These are phyloP conservation scores for Circinella minor DNA, from an alignment of 371 early-diverging fungal species.

Conservation along the genomic window DNA sequence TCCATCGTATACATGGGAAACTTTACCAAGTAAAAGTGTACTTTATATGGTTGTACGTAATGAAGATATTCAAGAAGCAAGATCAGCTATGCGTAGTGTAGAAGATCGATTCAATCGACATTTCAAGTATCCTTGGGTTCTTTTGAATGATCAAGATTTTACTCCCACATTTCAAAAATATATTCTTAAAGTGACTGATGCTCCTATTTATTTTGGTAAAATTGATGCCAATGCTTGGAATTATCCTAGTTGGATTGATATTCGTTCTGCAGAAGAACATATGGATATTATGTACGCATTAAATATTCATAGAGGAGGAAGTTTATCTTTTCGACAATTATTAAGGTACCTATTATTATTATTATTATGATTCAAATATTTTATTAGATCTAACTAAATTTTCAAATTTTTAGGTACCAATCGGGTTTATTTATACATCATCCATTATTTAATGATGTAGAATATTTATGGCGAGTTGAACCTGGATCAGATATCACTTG, in stretches of 20 bases:
- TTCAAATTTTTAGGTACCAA: slow-evolving; percentile 63
- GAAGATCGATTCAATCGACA: slow-evolving; percentile 54
- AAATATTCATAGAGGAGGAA: slow-evolving; percentile 22
- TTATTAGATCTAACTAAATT: neutral
- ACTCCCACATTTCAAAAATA: slow-evolving; percentile 39
- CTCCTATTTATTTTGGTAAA: slow-evolving; percentile 45
- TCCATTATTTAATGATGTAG: slow-evolving; percentile 72
- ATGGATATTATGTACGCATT: slow-evolving; percentile 20
- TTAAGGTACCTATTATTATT: slow-evolving; percentile 22
- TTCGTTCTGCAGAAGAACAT: slow-evolving; percentile 30
- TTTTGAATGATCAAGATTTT: slow-evolving; percentile 46
- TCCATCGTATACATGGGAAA: slow-evolving; percentile 24
- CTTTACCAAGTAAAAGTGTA: slow-evolving; percentile 29
- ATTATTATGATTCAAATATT: neutral
- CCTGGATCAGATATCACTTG: slow-evolving; percentile 88
- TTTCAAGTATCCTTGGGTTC: slow-evolving; percentile 54
- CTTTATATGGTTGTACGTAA: slow-evolving; percentile 43
- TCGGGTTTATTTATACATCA: slow-evolving; percentile 89
- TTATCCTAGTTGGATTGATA: slow-evolving; percentile 56
- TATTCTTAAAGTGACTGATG: slow-evolving; percentile 30
- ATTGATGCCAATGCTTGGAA: slow-evolving; percentile 48
- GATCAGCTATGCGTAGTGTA: slow-evolving; percentile 40
- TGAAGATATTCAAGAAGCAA: slow-evolving; percentile 34
- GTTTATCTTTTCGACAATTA: slow-evolving; percentile 27
- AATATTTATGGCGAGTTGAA: slow-evolving; percentile 96